Conservation (phyloP, 306 rosid species). For the Corylus americana region DNA sequence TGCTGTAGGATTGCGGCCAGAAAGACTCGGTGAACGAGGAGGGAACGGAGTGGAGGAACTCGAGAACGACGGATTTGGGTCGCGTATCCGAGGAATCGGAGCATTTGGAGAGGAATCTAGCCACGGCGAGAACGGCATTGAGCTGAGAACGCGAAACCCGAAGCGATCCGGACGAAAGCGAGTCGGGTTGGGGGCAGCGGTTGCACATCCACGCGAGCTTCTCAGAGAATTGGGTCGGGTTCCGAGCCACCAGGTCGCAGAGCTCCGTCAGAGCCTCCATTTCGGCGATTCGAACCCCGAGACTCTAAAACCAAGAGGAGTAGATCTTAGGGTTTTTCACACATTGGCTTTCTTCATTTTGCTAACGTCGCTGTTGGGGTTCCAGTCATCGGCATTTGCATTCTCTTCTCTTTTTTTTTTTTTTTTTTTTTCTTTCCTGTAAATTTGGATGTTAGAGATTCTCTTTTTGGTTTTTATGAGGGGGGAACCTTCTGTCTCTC, state of each 20-base stretch:
- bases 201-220: slow-evolving; percentile 82
- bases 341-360: neutral
- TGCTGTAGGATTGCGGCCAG: slow-evolving; percentile 78
- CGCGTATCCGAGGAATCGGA: slow-evolving; percentile 68
- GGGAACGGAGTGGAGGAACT: slow-evolving; percentile 76
- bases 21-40: slow-evolving; percentile 60
- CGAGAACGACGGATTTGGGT: slow-evolving; percentile 63
- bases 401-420: neutral
- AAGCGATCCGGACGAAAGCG: slow-evolving; percentile 67
- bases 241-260: slow-evolving; percentile 86
- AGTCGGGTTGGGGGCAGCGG: slow-evolving; percentile 76
- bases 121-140: slow-evolving; percentile 88
- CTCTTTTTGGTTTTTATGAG: neutral
- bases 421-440: neutral
- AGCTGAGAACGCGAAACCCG: slow-evolving; percentile 87
- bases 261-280: slow-evolving; percentile 96
- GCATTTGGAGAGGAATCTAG: slow-evolving; percentile 77
- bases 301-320: neutral
- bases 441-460: neutral
- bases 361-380: slow-evolving; percentile 22
- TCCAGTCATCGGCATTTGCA: slow-evolving; percentile 2
- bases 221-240: slow-evolving; percentile 69
- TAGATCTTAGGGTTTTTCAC: neutral
- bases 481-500: neutral
- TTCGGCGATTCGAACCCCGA: slow-evolving; percentile 21